phyloP scores from a whole-genome alignment of 352 stramenopile species.

The Phytophthora idaei region DNA sequence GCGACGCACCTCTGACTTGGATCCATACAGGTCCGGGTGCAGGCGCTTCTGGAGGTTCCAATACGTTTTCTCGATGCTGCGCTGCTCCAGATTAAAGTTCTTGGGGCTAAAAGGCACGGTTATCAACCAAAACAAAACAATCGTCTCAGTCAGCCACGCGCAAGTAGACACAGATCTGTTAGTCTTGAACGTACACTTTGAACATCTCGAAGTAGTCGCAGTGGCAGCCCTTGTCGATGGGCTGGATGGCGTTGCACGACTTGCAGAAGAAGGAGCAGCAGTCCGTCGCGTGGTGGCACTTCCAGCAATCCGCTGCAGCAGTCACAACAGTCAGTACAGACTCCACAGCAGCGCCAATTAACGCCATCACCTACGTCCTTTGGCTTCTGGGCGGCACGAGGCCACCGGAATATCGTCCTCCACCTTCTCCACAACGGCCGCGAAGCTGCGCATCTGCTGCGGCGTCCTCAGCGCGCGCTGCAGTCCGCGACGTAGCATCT shows the following conservation, averaged over 20 bases:
- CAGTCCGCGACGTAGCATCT: conserved; percentile 41
- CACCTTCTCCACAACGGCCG: conserved; percentile 33
- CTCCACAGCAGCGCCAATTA: not conserved
- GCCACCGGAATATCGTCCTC: conserved; percentile 26
- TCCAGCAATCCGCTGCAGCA: conserved; percentile 67
- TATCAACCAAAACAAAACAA: conserved; percentile 2
- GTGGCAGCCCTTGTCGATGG: conserved; percentile 63
- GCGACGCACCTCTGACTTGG: conserved; percentile 75
- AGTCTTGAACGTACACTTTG: conserved; percentile 53
- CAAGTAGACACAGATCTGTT: conserved; percentile 2
- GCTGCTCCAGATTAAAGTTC: conserved; percentile 80
- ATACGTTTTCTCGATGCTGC: conserved; percentile 86
- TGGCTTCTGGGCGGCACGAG: conserved; percentile 13
- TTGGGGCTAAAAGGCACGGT: conserved; percentile 51
- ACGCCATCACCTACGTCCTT: conserved; percentile 34
- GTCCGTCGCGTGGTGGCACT: conserved; percentile 81
- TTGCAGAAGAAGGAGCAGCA: conserved; percentile 88
- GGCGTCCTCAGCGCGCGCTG: conserved; percentile 23
- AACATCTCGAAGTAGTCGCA: conserved; percentile 91
- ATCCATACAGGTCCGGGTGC: conserved; percentile 85
- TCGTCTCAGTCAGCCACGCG: conserved; percentile 10
- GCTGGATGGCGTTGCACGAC: conserved; percentile 80
- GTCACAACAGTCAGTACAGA: conserved; percentile 13
- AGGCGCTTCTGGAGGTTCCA: conserved; percentile 89
- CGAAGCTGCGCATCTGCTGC: conserved; percentile 26